phyloP scores from a whole-genome alignment of 1,139 yeast species.

The Suhomyces anneliseae region DNA sequence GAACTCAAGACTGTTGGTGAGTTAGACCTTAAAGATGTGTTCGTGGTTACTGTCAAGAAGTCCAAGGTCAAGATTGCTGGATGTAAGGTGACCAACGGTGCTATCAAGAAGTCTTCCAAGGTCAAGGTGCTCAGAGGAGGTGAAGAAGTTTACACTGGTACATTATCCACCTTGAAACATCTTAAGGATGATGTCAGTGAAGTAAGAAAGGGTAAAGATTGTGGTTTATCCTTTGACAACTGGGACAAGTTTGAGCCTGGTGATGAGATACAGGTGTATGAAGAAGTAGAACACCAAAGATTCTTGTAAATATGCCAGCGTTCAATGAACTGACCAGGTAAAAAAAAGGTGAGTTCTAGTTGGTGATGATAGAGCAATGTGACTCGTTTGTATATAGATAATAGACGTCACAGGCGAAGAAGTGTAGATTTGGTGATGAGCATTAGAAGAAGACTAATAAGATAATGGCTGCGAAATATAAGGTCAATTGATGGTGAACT shows the following conservation, averaged over 20 bases:
- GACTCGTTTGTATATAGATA: not conserved
- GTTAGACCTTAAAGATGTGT: slow-evolving; percentile 69
- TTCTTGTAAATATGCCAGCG: slow-evolving; percentile 44
- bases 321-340: not conserved
- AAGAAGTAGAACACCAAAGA: slow-evolving; percentile 67
- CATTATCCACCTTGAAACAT: slow-evolving; percentile 72
- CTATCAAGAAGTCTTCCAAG: slow-evolving; percentile 55
- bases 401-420: too few relatives aligned
- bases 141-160: slow-evolving; percentile 63
- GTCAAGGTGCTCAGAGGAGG: slow-evolving; percentile 65
- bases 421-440: too few relatives aligned
- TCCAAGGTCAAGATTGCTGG: slow-evolving; percentile 74
- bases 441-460: too few relatives aligned
- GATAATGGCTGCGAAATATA: too few relatives aligned
- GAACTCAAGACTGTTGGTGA: slow-evolving; percentile 71
- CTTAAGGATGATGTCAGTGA: slow-evolving; percentile 78
- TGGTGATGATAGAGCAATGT: not conserved
- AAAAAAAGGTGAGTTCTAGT: not conserved
- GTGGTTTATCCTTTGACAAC: slow-evolving; percentile 75
- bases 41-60: slow-evolving; percentile 58
- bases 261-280: slow-evolving; percentile 73
- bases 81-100: slow-evolving; percentile 76
- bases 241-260: slow-evolving; percentile 77
- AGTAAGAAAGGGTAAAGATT: slow-evolving; percentile 82
- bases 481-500: too few relatives aligned